Base-by-base conservation (phyloP, 2,329 filamentous ascomycete genomes). In the Xylariaceae sp. region DNA sequence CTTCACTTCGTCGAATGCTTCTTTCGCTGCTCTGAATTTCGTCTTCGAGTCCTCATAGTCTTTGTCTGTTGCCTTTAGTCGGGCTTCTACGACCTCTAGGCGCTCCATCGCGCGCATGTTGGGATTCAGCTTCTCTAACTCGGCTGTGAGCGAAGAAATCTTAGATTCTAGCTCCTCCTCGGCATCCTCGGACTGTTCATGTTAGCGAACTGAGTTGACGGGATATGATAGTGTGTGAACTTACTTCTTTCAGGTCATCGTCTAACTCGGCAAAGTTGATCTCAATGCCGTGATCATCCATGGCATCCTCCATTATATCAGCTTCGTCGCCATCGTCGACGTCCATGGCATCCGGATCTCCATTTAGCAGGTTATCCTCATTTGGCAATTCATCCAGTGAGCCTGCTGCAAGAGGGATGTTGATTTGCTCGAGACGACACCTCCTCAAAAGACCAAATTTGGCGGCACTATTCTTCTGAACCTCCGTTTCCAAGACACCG, bases 51-150 rank as follows among this genome's bases (percentile, higher is more conserved):
- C 84, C 60, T 96, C 90, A 66, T 92, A 97, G 62, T 97, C 92
- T 62, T 89, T 85, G 63, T 97, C 92, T 1, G 90, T 93, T 53
- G 86, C 81, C 58, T 89, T 86, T 19, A 97, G 85, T 55, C 92
- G 86, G 47, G 84, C 81, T 69, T 96, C 89, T 9, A 96, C 92
- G 18, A 85, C 87, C 66, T 94, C 89, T 5, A 99, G 79, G 45
- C 93, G 89, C 66, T 97, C 91, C 71, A 92, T 90, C 9, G 93
- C 94, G 63, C 93, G 90, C 84, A 96, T 95, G 70, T 99, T 97
- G 22, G 94, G 94, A 56, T 94, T 92, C 71, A 97, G 86, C 72
- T 96, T 96, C 67, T 96, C 91, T 17, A 99, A 82, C 61, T 96
- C 89, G 31, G 80, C 76, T 42, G 86, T 85, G 10, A 99, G 79